phyloP scores from a whole-genome alignment of 257 asterid species.

The Sherardia arvensis region DNA sequence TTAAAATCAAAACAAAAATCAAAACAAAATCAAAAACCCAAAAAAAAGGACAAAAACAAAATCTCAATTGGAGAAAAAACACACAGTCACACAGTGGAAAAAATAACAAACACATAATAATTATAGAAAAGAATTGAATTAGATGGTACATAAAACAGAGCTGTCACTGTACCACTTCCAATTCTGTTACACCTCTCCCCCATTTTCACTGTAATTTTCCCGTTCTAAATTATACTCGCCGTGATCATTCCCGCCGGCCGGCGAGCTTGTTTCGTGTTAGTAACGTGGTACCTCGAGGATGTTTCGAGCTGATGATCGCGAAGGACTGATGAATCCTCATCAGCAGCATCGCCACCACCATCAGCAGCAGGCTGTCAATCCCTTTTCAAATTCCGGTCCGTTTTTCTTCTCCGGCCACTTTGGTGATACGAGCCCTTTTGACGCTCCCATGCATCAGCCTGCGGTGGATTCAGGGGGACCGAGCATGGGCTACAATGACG shows the following conservation, averaged over 20 bases:
- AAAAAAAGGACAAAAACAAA: background rate
- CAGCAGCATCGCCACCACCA: background rate
- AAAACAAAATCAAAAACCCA: background rate
- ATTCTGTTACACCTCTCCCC: background rate
- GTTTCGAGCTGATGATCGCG: background rate
- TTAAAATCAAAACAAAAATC: background rate
- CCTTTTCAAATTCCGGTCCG: constrained; percentile 12
- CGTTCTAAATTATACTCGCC: background rate
- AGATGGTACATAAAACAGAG: background rate
- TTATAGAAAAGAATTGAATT: too few relatives aligned
- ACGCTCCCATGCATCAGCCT: constrained; percentile 4
- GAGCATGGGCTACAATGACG: constrained; percentile 12
- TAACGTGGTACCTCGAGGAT: too few relatives aligned
- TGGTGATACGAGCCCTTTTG: constrained; percentile 11
- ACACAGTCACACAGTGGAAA: background rate
- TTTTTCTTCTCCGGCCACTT: constrained; percentile 12
- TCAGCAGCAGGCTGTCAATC: background rate
- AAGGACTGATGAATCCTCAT: background rate
- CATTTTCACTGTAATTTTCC: background rate
- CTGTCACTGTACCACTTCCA: background rate
- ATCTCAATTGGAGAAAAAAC: background rate
- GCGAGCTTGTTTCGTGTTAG: too few relatives aligned
- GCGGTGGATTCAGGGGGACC: background rate
- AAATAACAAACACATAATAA: background rate
- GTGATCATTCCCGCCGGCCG: background rate